phyloP scores from a whole-genome alignment of 106 monocot species.

The Acorus calamus region DNA sequence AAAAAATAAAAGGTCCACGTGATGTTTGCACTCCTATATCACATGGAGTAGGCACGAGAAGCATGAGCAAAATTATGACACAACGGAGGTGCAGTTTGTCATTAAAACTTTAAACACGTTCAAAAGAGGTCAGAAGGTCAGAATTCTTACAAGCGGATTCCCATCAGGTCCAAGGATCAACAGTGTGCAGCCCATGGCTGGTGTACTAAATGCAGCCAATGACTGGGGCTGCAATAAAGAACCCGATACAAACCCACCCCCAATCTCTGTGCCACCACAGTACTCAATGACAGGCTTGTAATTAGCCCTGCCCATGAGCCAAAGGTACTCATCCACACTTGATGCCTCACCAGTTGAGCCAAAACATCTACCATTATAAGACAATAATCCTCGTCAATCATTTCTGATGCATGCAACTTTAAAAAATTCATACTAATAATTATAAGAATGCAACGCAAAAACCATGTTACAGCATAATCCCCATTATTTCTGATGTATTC shows the following conservation, averaged over 20 bases:
- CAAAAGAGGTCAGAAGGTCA: too few species aligned
- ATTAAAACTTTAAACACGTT: too few species aligned
- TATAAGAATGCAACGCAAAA: not conserved
- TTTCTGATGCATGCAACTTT: not conserved
- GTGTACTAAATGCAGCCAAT: conserved; percentile 87
- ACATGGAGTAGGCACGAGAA: too few species aligned
- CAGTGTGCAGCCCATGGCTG: conserved; percentile 78
- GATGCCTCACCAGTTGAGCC: conserved; percentile 93
- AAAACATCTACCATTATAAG: conserved; percentile 53
- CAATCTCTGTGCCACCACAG: conserved; percentile 97
- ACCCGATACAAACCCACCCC: conserved; percentile 81
- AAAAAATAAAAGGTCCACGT: too few species aligned
- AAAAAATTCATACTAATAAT: not conserved
- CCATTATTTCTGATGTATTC: not conserved
- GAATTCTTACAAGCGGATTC: conserved; percentile 63
- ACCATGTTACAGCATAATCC: not conserved
- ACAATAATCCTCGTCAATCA: too few species aligned
- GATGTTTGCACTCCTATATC: too few species aligned
- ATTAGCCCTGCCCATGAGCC: conserved; percentile 88
- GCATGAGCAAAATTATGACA: too few species aligned
- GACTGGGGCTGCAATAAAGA: conserved; percentile 80
- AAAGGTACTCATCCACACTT: conserved; percentile 80
- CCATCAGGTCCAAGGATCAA: conserved; percentile 72
- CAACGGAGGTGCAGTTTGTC: too few species aligned
- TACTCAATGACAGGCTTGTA: conserved; percentile 96